These are phyloP conservation scores for Talaromyces amestolkiae DNA, from an alignment of 2,329 filamentous ascomycete genomes.

Conservation along the genomic window DNA sequence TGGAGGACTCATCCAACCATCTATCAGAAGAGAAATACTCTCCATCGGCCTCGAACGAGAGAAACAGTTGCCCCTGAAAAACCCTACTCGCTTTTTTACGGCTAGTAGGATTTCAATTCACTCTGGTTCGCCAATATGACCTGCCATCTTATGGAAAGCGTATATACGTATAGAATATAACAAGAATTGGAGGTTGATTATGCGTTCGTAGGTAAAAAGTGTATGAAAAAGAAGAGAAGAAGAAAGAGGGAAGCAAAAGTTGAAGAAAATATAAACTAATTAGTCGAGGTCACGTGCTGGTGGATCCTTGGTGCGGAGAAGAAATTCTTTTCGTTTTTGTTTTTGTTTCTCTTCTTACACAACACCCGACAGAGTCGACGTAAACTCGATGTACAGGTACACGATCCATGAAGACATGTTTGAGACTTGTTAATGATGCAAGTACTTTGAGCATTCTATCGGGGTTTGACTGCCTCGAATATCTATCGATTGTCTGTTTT, in stretches of 20 bases:
- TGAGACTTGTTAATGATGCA: constrained; percentile 16
- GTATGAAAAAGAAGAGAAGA: constrained; percentile 23
- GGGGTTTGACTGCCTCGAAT: no score
- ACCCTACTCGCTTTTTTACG: background rate
- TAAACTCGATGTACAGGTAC: background rate
- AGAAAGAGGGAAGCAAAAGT: background rate
- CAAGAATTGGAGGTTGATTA: constrained; percentile 50
- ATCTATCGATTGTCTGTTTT: no score
- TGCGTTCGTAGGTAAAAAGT: constrained; percentile 45
- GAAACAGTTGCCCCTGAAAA: constrained; percentile 21
- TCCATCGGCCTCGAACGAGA: constrained; percentile 12
- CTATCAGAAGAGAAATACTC: background rate
- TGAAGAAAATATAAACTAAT: background rate
- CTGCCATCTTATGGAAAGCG: constrained; percentile 41
- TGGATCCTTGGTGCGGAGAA: background rate
- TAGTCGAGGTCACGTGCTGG: background rate
- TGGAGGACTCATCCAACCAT: constrained; percentile 20
- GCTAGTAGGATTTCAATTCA: constrained; percentile 2
- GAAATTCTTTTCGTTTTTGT: background rate
- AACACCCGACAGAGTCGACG: background rate
- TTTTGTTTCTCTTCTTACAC: background rate
- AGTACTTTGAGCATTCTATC: background rate
- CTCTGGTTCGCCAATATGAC: constrained; percentile 52
- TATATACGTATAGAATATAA: background rate
- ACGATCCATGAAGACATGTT: background rate